These are phyloP conservation scores for Nothophytophthora sp. DNA, from an alignment of 352 stramenopile species.

Conservation along the genomic window DNA sequence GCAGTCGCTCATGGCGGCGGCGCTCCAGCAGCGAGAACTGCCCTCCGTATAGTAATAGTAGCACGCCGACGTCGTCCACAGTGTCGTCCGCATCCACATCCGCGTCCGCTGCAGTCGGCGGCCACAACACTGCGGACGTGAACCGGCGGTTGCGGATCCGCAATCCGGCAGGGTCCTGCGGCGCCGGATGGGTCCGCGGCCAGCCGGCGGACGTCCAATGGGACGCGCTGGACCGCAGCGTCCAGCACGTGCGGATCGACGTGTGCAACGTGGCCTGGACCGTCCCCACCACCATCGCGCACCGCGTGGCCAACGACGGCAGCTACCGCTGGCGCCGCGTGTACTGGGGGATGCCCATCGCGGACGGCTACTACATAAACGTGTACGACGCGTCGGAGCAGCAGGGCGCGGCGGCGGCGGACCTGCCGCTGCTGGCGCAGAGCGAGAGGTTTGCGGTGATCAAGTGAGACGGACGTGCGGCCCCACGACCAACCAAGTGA, in stretches of 20 bases:
- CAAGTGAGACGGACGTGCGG: slow-evolving; percentile 24
- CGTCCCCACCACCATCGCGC: slow-evolving; percentile 76
- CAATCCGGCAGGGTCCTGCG: slow-evolving; percentile 44
- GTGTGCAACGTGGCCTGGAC: slow-evolving; percentile 86
- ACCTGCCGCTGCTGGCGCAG: slow-evolving; percentile 54
- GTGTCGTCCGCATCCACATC: slow-evolving; percentile 13
- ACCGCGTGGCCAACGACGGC: slow-evolving; percentile 67
- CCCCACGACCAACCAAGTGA: too few relatives aligned
- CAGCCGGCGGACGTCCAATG: slow-evolving; percentile 79
- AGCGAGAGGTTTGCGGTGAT: slow-evolving; percentile 79
- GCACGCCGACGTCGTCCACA: slow-evolving; percentile 20
- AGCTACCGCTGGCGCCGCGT: slow-evolving; percentile 75
- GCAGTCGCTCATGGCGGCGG: slow-evolving; percentile 33
- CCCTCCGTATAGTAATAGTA: slow-evolving; percentile 18
- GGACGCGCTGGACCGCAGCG: slow-evolving; percentile 70
- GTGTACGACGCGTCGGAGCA: slow-evolving; percentile 82
- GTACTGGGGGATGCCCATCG: slow-evolving; percentile 87
- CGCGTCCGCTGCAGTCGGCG: slow-evolving; percentile 17
- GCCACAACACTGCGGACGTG: too few relatives aligned
- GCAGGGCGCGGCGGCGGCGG: slow-evolving; percentile 31
- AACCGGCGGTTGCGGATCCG: slow-evolving; percentile 58
- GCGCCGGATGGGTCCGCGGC: slow-evolving; percentile 73
- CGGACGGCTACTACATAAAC: slow-evolving; percentile 87
- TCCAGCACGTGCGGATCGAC: slow-evolving; percentile 80
- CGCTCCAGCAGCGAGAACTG: slow-evolving; percentile 39